Base-by-base conservation (phyloP, 129 eudicot genomes). In the Saposhnikovia divaricata region DNA sequence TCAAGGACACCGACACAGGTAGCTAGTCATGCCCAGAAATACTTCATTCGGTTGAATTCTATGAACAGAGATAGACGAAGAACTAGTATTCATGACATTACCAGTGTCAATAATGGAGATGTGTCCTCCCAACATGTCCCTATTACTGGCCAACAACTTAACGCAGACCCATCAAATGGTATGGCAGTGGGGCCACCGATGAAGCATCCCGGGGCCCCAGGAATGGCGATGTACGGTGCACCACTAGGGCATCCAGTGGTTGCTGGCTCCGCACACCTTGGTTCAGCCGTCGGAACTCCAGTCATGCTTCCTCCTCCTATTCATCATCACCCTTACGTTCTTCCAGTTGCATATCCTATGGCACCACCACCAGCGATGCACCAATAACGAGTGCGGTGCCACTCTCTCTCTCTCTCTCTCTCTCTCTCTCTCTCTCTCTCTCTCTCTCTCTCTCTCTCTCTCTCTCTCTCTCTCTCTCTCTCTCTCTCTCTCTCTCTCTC, bases 1-100 rank as follows among this genome's bases (percentile, higher is more conserved):
- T 88, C 98, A 21, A 90, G 98, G 78, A 94, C 98, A 21, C 98
- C 98, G 11, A 93, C 98, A 65, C 98, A 93, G 76, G 98, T 93
- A 44, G 98, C 98, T 12, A 94, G 98, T 65, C 98, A 94, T 84
- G 98, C 98, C 40, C 98, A 94, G 51, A 94, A 94, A 70, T 94
- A 94, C 82, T 94, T 89, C 89, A 92, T 94, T 19, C 81, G 98
- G 18, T 80, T 91, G 71, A 91, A 90, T 85, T 94, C 98, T 1
- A 88, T 88, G 88, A 94, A 94, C 73, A 87, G 97, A 78, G 98
- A 94, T 75, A 85, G 97, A 85, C 83, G 97, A 71, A 83, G 98
- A 83, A 91, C 98, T 0, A 94, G 98, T 80, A 94, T 94, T 69
- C 98, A 94, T 25, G 97, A 94, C 84, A 94, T 94, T 77, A 94